These are phyloP conservation scores for Phycomyces nitens DNA, from an alignment of 192 early-diverging fungal genomes.

Conservation along the genomic window DNA sequence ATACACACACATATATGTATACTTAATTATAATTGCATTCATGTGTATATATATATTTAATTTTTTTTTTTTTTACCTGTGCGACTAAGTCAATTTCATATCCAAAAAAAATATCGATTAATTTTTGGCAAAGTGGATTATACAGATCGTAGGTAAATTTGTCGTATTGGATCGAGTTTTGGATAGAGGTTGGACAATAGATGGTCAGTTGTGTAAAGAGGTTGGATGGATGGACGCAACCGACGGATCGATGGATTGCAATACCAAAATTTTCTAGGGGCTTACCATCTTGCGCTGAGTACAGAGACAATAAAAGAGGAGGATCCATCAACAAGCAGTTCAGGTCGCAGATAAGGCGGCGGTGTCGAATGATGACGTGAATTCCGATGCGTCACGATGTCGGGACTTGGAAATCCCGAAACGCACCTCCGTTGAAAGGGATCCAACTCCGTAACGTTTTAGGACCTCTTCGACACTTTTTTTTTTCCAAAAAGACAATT, in stretches of 20 bases:
- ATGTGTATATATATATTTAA: too few species aligned
- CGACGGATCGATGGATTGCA: conserved; percentile 28
- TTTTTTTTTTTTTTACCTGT: conserved; percentile 14
- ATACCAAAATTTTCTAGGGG: neutral
- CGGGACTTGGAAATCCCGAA: neutral
- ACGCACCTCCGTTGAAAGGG: neutral
- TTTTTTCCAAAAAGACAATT: too few species aligned
- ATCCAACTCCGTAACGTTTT: neutral
- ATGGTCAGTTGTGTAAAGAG: conserved; percentile 8
- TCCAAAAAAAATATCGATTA: too few species aligned
- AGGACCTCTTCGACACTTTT: too few species aligned
- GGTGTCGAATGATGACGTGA: neutral
- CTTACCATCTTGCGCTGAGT: conserved; percentile 5
- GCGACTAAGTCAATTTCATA: too few species aligned
- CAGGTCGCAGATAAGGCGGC: neutral
- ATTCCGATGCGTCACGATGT: neutral
- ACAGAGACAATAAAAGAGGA: conserved; percentile 5
- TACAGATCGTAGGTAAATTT: too few species aligned
- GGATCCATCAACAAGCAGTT: neutral
- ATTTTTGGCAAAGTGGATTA: too few species aligned
- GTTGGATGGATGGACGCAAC: neutral
- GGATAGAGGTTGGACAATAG: too few species aligned
- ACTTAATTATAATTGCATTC: too few species aligned
- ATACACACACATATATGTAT: too few species aligned
- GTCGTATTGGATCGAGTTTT: too few species aligned